Evolutionary conservation across 1,139 yeast species (phyloP), one percentile per base, ranked within the genome.

Genomic region (Taphrina betulina): DNA sequence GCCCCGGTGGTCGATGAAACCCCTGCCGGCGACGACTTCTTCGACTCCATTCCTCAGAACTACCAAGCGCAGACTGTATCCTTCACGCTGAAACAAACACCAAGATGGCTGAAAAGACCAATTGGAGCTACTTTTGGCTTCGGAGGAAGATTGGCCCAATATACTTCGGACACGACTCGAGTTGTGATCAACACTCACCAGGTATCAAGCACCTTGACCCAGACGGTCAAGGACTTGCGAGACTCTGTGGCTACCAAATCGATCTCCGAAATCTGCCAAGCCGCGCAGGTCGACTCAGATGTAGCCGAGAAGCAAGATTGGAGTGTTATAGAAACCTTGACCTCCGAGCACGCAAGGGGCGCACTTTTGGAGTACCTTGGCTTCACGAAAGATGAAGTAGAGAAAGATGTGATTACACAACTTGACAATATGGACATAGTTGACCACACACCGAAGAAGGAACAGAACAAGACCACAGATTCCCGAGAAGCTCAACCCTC

Each of bases 131-230:
- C 82, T 3, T 94, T 94, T 74, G 98, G 96, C 0, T 92, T 89
- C 72, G 98, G 98, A 57, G 95, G 96, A 41, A 88, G 86, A 71
- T 70, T 92, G 46, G 95, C 85, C 5, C 76, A 7, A 80, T 87
- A 28, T 68, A 71, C 67, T 46, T 69, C 72, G 5, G 29, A 36
- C 71, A 71, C 26, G 12, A 75, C 88, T 16, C 68, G 70, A 14
- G 75, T 88, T 57, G 68, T 75, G 33, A 76, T 81, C 58, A 70
- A 72, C 16, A 71, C 74, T 17, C 72, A 71, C 54, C 63, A 61
- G 7, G 67, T 67, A n/a, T 69, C 59, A 57, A 23, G 46, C 14
- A 50, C 46, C 34, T 62, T 59, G 16, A 69, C 68, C 64, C 73
- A 64, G 69, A 73, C 58, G 58, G 73, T 76, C 58, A 73, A 71